These are phyloP conservation scores for Litchi chinensis DNA, from an alignment of 345 rosid genomes.

Conservation along the genomic window DNA sequence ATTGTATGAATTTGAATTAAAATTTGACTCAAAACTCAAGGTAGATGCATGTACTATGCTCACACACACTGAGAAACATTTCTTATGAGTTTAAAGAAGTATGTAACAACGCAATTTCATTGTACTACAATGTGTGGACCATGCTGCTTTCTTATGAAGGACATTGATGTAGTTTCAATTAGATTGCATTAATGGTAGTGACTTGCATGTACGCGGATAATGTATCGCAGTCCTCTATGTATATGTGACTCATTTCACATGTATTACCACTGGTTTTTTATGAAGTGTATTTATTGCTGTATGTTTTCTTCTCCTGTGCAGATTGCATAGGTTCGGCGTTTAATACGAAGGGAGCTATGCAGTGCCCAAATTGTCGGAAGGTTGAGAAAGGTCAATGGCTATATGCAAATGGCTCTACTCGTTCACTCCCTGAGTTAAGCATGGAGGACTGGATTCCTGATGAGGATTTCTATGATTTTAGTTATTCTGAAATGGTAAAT, in stretches of 20 bases:
- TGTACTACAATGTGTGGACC: background rate
- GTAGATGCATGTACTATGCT: background rate
- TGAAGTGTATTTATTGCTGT: slow-evolving; percentile 2
- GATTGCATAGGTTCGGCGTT: slow-evolving; percentile 89
- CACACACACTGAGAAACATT: background rate
- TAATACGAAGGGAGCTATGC: slow-evolving; percentile 79
- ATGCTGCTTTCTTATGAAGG: background rate
- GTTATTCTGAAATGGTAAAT: slow-evolving; percentile 62
- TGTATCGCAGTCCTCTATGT: background rate
- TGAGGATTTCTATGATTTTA: slow-evolving; percentile 53
- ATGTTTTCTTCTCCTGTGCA: slow-evolving; percentile 24
- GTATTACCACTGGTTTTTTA: background rate
- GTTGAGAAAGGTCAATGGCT: slow-evolving; percentile 80
- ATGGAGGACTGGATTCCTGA: slow-evolving; percentile 67
- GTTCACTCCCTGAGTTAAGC: slow-evolving; percentile 51
- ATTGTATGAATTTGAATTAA: background rate
- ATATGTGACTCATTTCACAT: background rate
- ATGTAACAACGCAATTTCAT: background rate
- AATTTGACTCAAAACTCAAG: background rate
- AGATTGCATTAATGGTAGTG: background rate
- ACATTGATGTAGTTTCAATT: background rate
- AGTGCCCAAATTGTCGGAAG: slow-evolving; percentile 79
- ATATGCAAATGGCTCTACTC: slow-evolving; percentile 59
- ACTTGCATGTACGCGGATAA: background rate
- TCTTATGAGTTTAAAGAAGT: background rate